A percentile compares a stretch with the other conserved stretches of the same genome.
Conservation (phyloP, 116 monocot genomes). For the Thalassia testudinum region DNA sequence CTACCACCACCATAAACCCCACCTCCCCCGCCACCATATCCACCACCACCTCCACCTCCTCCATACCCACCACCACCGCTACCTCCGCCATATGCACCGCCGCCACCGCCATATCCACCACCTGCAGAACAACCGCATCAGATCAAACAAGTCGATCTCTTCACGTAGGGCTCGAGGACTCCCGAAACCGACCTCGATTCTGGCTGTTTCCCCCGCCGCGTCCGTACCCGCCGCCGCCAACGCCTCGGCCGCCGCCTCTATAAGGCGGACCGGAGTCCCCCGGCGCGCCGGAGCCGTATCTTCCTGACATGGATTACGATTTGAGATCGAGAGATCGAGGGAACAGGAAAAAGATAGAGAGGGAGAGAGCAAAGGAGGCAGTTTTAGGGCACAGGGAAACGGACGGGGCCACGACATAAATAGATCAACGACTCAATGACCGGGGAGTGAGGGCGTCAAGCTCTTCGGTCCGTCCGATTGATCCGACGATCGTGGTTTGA, state of each 20-base stretch:
- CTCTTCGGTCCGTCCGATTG: no score
- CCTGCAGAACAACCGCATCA: not conserved
- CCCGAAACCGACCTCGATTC: constrained; percentile 7
- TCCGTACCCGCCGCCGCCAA: not conserved
- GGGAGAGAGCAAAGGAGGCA: not conserved
- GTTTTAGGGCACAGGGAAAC: not conserved
- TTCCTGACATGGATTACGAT: constrained; percentile 36
- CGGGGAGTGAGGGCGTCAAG: no score
- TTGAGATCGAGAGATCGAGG: not conserved
- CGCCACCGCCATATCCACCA: constrained; percentile 18
- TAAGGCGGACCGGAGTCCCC: constrained; percentile 12
- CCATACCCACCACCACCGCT: constrained; percentile 1
- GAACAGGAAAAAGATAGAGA: not conserved
- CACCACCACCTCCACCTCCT: constrained; percentile 4
- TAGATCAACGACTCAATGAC: no score
- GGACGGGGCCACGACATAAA: no score
- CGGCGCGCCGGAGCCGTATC: constrained; percentile 25
- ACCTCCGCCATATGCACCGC: constrained; percentile 14
- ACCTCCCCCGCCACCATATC: constrained; percentile 7
- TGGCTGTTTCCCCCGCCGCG: constrained; percentile 15
- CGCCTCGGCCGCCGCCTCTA: constrained; percentile 6
- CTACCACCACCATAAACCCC: not conserved
- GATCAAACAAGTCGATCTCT: not conserved
- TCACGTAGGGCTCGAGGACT: no score
- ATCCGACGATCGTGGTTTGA: no score